Evolutionary conservation across 352 stramenopile species (phyloP), one percentile per base, ranked within the genome.

Genomic region (Pythium pyrilobum): DNA sequence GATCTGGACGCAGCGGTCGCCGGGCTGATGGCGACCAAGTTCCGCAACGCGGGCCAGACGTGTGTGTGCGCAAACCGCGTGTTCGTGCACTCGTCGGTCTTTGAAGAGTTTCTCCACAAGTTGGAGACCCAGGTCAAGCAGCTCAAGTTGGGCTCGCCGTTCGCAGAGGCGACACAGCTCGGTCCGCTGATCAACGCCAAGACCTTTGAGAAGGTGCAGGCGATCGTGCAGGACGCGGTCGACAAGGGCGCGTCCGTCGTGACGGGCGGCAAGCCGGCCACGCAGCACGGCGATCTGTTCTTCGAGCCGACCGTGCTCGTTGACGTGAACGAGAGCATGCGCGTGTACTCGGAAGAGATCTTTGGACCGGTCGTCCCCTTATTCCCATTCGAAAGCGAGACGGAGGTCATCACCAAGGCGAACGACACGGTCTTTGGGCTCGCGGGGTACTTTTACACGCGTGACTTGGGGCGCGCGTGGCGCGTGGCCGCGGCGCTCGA

Each of bases 351-450:
- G 45, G 72, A 97, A 56, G 96, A 99, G 77, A 98, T 92, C 28
- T 99, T 99, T 72, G 97, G 96, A 3, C 97, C 97, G 2, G 77
- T 99, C 27, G 85, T 96, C 12, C 76, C 93, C 24, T 70, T 99
- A 21, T 89, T 86, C 41, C 77, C 76, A 24, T 99, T 99, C 67
- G 69, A 87, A n/a, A 96, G 67, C 2, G 96, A 99, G 58, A 87
- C 97, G 13, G 92, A 99, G 66, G 97, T 96, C 18, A 59, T 99
- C 13, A 54, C 70, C 36, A 81, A 96, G 48, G 96, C 96, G 13
- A 99, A 99, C 74, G 77, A 91, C 56, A 96, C 74, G 31, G 72
- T 87, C 29, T 63, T 78, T 11, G 96, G 96, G 1, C 82, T 99
- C 33, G 95, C 96, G 1, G 82, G 84, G 6, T 99, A 99, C 65